Evolutionary conservation across 1,284 basidiomycete genomes (phyloP), one percentile per base, ranked within the genome.

Genomic region (Rhodotorula sp.): DNA sequence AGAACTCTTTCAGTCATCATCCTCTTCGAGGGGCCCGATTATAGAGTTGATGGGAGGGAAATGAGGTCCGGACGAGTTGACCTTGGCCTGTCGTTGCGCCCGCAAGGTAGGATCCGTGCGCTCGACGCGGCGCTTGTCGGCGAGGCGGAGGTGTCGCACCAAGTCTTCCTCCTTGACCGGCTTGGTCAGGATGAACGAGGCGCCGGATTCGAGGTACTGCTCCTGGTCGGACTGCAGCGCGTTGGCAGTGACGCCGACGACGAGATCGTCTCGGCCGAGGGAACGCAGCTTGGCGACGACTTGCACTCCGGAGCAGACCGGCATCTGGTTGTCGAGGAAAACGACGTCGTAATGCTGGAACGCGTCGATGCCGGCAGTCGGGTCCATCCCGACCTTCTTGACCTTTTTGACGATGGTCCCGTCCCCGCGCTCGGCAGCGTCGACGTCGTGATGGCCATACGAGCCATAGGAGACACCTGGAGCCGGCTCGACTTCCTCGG

Each of bases 231-330:
- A 83, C 54, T 87, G 80, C 24, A 89, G 80, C 24, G 88, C 87
- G 49, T 89, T 89, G 8, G 88, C 88, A 76, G 80, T 79, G 29
- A 71, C 68, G 68, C 71, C 66, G 68, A 74, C 61, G 74, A 81
- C 63, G 81, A 78, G 67, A 26, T 75, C 74, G 33, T 73, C 69
- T 76, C 89, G 84, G 22, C 88, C 87, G 77, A 89, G 80, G 69
- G 85, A 83, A 63, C 91, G 82, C 55, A 94, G 81, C 77, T 86
- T 87, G 62, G 84, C 79, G 3, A 91, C 87, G 44, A 87, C 85
- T 73, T 89, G 87, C 54, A 93, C 81, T 26, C 92, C 92, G 63
- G 88, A 89, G 84, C 91, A 84, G 56, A 62, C 62, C 18, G 62
- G 62, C 62, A 62, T 62, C 53, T 62, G 62, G 53, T 62, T 62